Base-by-base conservation (phyloP, 345 rosid genomes). In the Geranium rotundifolium region DNA sequence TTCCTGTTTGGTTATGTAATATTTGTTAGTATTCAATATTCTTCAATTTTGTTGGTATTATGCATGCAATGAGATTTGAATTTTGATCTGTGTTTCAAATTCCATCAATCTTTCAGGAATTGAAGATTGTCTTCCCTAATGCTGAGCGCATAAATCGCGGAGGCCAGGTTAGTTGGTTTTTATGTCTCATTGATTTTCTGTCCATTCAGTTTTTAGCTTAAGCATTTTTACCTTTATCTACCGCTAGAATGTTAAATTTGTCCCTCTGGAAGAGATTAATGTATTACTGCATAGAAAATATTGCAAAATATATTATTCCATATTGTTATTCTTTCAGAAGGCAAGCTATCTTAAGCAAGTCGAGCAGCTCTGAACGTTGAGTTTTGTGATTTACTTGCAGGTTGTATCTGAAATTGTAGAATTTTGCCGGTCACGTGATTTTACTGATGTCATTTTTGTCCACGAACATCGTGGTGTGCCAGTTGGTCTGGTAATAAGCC, bases 391-490 rank as follows among this genome's bases (percentile, higher is more conserved):
- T 66, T 50, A 29, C 19, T 63, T 78, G 77, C 79, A 93, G 96
- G 92, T 90, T 68, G 78, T 90, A 64, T 78, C 95, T 67, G 97
- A 93, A 81, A 88, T 90, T 70, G 82, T 93, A 66, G 97, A 86
- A 76, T 81, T 90, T 7, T 90, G 92, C 37, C 87, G 96, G 0
- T 75, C 95, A 0, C 96, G 86, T 73, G 99, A 86, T 67, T 93
- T 78, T 72, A 85, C 96, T 10, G 97, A 93, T 82, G 90, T 93
- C 46, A 81, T 93, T 71, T 70, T 93, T 74, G 96, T 93, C 69
- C 87, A 84, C 71, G 92, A 88, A 64, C 88, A 84, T 75, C 96
- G 96, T 30, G 97, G 97, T 71, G 85, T 81, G 54, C 99, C 96
- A 15, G 97, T 86, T 64, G 87, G 89, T 75, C 81, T 93, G 65